Conservation (phyloP, 148 eudicot genomes). For the Rhododendron henanense region DNA sequence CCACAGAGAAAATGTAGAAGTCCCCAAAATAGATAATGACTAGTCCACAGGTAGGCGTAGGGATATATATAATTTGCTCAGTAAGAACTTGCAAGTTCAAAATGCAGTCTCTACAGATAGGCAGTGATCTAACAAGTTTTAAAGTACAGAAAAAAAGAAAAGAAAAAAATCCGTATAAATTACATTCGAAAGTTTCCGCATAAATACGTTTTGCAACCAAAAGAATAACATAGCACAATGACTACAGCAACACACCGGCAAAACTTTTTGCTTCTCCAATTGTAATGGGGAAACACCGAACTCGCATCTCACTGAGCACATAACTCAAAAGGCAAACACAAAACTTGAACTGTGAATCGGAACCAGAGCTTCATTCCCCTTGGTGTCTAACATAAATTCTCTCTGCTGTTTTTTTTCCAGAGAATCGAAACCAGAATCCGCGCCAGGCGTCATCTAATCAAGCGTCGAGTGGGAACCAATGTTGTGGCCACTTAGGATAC, state of each 20-base stretch:
- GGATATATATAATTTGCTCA: neutral
- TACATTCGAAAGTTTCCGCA: neutral
- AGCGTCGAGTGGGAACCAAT: conserved; percentile 50
- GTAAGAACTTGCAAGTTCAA: neutral
- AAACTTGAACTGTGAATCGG: conserved; percentile 36
- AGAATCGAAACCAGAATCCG: conserved; percentile 20
- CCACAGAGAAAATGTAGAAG: neutral
- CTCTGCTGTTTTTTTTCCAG: neutral
- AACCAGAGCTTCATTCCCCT: conserved; percentile 93
- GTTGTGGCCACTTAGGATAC: conserved; percentile 92
- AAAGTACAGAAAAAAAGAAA: neutral
- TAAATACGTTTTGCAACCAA: neutral
- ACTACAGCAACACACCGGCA: conserved; percentile 10
- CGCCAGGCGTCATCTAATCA: conserved; percentile 21
- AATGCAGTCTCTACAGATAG: neutral
- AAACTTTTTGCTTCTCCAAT: conserved; percentile 13
- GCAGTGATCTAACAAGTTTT: neutral
- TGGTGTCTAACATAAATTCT: neutral
- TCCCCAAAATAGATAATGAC: neutral
- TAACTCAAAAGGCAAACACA: neutral
- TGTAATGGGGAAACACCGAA: neutral
- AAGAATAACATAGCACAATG: neutral
- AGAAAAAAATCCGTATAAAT: neutral
- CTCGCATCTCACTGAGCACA: neutral
- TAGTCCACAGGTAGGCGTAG: neutral